Conservation (phyloP, 1,284 basidiomycete species). For the Pseudozyma thailandica region DNA sequence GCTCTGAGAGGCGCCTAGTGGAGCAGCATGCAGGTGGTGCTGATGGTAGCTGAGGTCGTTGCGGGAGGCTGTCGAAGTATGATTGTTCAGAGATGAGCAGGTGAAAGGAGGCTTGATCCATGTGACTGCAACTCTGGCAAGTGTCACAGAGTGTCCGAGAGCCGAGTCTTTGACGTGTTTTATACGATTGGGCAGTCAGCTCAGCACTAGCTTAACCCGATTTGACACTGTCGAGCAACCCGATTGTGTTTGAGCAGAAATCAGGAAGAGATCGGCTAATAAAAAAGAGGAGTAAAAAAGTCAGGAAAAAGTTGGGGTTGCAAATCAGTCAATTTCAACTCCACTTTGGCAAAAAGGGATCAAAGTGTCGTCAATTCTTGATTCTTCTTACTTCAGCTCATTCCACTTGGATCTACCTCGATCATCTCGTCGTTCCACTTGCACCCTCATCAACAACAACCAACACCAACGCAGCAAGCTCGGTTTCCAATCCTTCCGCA, state of each 20-base stretch:
- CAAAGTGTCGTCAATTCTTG: neutral
- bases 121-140: conserved; percentile 2
- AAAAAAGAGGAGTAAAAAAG: neutral
- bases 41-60: neutral
- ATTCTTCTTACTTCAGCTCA: conserved; percentile 12
- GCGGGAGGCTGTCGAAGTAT: too few species aligned
- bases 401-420: too few species aligned
- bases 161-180: conserved; percentile 6
- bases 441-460: too few species aligned
- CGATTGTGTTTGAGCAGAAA: neutral
- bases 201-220: too few species aligned
- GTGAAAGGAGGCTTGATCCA: neutral
- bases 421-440: too few species aligned
- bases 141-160: neutral
- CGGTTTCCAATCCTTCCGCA: too few species aligned
- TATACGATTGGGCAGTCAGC: conserved; percentile 3
- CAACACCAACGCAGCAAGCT: too few species aligned
- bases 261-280: conserved; percentile 1
- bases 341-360: conserved; percentile 13
- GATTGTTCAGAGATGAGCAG: too few species aligned
- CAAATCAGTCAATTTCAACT: conserved; percentile 3
- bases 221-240: too few species aligned
- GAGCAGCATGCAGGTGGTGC: conserved; percentile 8
- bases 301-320: conserved; percentile 2
- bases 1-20: conserved; percentile 3